phyloP scores from a whole-genome alignment of 2,329 filamentous ascomycete species.

The Alternaria sp. region DNA sequence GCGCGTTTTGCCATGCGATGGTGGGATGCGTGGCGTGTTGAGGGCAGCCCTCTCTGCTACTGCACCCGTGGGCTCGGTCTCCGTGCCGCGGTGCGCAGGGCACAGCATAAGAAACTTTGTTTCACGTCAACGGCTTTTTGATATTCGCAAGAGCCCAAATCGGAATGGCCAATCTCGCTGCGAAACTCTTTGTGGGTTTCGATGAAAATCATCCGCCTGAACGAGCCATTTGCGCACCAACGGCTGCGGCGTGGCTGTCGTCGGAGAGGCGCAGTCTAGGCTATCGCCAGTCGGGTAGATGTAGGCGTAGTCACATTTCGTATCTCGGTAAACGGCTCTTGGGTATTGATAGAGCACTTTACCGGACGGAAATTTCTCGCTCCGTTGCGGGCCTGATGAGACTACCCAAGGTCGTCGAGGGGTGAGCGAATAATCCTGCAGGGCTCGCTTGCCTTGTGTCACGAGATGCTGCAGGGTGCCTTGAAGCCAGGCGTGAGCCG shows the following conservation, averaged over 20 bases:
- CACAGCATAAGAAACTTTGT: slow-evolving; percentile 12
- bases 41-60: background rate
- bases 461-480: slow-evolving; percentile 24
- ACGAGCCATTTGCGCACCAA: slow-evolving; percentile 22
- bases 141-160: slow-evolving; percentile 19
- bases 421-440: slow-evolving; percentile 19
- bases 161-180: slow-evolving; percentile 25
- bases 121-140: slow-evolving; percentile 34
- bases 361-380: slow-evolving; percentile 39
- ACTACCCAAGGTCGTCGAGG: slow-evolving; percentile 2
- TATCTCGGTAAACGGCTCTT: slow-evolving; percentile 22
- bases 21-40: background rate
- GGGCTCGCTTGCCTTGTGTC: slow-evolving; percentile 23
- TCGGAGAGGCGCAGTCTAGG: slow-evolving; percentile 25
- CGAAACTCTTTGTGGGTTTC: slow-evolving; percentile 20
- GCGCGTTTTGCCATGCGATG: slow-evolving; percentile 11
- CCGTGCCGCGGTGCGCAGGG: slow-evolving; percentile 15
- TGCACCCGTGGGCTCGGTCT: slow-evolving; percentile 1
- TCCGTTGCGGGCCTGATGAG: slow-evolving; percentile 30
- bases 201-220: slow-evolving; percentile 27
- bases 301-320: slow-evolving; percentile 19
- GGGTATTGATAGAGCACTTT: slow-evolving; percentile 19
- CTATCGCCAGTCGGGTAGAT: slow-evolving; percentile 16
- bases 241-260: slow-evolving; percentile 25
- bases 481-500: slow-evolving; percentile 17